Evolutionary conservation across 495 filamentous ascomycete species (phyloP).

Genomic region (Xylaria curta): DNA sequence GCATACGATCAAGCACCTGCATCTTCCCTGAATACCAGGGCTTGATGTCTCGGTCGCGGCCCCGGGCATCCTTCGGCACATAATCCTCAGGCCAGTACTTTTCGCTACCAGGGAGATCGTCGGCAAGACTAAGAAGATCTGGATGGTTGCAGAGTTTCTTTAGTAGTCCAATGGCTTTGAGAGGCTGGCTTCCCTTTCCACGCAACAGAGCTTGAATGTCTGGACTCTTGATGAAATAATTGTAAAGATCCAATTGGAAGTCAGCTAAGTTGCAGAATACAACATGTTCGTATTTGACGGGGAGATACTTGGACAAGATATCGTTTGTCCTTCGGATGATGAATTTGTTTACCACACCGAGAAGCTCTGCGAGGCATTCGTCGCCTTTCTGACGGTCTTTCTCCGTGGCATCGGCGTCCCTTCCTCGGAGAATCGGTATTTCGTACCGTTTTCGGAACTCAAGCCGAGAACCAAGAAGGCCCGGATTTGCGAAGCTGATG

Average conservation of each 20-base stretch:
- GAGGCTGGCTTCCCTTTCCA: conserved; percentile 93
- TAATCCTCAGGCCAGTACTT: conserved; percentile 85
- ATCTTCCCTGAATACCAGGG: conserved; percentile 98
- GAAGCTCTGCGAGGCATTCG: conserved; percentile 80
- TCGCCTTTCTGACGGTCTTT: conserved; percentile 83
- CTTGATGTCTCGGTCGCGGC: conserved; percentile 90
- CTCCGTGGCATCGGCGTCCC: conserved; percentile 89
- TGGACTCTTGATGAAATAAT: conserved; percentile 94
- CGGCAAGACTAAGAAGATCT: conserved; percentile 83
- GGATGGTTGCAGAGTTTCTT: conserved; percentile 99
- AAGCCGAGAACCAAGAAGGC: conserved; percentile 82
- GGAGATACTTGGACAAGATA: conserved; percentile 96
- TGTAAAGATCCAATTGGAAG: conserved; percentile 93
- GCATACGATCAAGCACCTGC: conserved; percentile 97
- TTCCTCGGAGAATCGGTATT: conserved; percentile 87
- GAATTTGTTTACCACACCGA: conserved; percentile 92
- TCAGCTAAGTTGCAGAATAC: conserved; percentile 98
- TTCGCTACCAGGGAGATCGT: conserved; percentile 89
- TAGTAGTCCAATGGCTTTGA: conserved; percentile 94
- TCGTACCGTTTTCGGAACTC: conserved; percentile 98
- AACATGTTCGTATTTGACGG: conserved; percentile 98
- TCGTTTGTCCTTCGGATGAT: conserved; percentile 99
- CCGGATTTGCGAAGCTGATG: conserved; percentile 95
- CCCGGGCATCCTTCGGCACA: conserved; percentile 82
- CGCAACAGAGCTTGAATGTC: conserved; percentile 91